A percentile compares a stretch with the other conserved stretches of the same genome.
Evolutionary conservation across 306 rosid genomes (phyloP).

Genomic region (Vachellia collinsii): DNA sequence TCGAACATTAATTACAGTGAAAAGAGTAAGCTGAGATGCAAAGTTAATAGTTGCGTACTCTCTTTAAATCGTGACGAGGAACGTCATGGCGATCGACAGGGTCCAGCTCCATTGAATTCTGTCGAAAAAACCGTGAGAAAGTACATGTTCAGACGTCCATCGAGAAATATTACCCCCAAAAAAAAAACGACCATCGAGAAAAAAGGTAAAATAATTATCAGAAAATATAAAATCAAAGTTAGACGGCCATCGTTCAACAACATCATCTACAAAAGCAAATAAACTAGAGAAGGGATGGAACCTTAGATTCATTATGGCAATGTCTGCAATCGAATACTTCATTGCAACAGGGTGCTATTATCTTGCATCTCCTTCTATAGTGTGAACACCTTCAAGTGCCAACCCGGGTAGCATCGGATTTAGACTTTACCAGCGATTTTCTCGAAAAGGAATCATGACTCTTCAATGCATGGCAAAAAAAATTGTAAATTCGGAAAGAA

Average conservation of each 20-base stretch:
- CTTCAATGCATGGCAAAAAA: neutral
- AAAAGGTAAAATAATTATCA: neutral
- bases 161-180: too few species aligned
- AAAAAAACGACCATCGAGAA: too few species aligned
- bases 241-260: neutral
- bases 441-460: neutral
- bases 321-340: constrained; percentile 44
- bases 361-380: constrained; percentile 50
- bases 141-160: too few species aligned
- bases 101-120: constrained; percentile 68
- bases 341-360: constrained; percentile 46
- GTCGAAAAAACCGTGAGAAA: constrained; percentile 17
- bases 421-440: neutral
- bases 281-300: neutral
- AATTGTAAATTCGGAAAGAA: neutral
- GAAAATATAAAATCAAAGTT: neutral
- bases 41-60: constrained; percentile 40
- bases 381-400: constrained; percentile 41
- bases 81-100: constrained; percentile 64
- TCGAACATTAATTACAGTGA: neutral
- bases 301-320: constrained; percentile 49
- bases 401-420: neutral
- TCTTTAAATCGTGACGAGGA: constrained; percentile 78
- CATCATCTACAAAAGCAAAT: neutral
- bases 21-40: neutral